These are phyloP conservation scores for Torrubiellomyces zombiae DNA, from an alignment of 2,329 filamentous ascomycete genomes.

Conservation along the genomic window DNA sequence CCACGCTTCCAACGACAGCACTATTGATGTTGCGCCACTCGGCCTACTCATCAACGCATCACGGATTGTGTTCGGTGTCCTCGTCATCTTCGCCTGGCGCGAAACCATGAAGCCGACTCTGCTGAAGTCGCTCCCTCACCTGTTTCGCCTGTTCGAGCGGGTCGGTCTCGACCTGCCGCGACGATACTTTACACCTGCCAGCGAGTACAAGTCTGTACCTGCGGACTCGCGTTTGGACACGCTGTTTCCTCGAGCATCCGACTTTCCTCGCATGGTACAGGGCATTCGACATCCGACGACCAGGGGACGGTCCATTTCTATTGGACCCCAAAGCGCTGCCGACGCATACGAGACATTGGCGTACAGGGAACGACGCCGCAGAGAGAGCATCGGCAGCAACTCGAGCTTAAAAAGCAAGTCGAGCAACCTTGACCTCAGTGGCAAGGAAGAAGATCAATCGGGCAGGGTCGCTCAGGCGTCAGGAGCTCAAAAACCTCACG, in stretches of 20 bases:
- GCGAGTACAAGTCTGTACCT: slow-evolving; percentile 73
- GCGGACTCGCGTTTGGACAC: slow-evolving; percentile 58
- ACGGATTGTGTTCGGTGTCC: slow-evolving; percentile 63
- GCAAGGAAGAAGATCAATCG: slow-evolving; percentile 21
- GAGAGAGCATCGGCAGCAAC: slow-evolving; percentile 38
- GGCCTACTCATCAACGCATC: slow-evolving; percentile 46
- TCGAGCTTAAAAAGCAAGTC: slow-evolving; percentile 26
- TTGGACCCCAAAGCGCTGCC: slow-evolving; percentile 88
- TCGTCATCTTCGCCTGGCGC: slow-evolving; percentile 78
- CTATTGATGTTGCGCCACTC: slow-evolving; percentile 49
- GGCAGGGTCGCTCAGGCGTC: slow-evolving; percentile 23
- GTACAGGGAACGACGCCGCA: slow-evolving; percentile 53
- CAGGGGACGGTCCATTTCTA: slow-evolving; percentile 64
- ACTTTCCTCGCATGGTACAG: slow-evolving; percentile 67
- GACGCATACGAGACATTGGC: slow-evolving; percentile 93
- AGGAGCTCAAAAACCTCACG: slow-evolving; percentile 27
- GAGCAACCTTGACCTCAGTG: slow-evolving; percentile 24
- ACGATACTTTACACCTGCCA: slow-evolving; percentile 80
- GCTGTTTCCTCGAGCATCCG: slow-evolving; percentile 74
- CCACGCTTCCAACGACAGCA: slow-evolving; percentile 29
- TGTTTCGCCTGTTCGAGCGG: slow-evolving; percentile 75
- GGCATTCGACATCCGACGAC: slow-evolving; percentile 59
- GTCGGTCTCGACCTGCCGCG: slow-evolving; percentile 66
- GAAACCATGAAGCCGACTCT: slow-evolving; percentile 75
- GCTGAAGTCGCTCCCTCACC: slow-evolving; percentile 60